Evolutionary conservation across 805 yeast genomes (phyloP).

Genomic region (Candida odintsovae): DNA sequence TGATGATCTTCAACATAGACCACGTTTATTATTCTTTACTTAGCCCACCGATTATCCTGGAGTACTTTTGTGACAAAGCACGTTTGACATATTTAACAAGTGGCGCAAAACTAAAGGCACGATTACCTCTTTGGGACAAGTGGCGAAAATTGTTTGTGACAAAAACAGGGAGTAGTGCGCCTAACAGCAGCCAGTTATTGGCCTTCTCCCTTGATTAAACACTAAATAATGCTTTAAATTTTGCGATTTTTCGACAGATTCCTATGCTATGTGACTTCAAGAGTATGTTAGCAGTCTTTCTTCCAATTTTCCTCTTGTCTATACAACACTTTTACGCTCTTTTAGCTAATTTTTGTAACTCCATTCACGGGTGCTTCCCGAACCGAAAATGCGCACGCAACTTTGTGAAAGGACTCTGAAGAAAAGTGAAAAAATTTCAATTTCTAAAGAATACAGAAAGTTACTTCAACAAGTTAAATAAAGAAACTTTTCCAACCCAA

Average conservation of each 20-base stretch:
- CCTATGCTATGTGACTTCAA: too few relatives aligned
- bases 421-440: not conserved
- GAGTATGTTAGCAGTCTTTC: not conserved
- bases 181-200: not conserved
- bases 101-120: too few relatives aligned
- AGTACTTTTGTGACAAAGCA: not conserved
- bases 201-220: not conserved
- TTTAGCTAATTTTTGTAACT: not conserved
- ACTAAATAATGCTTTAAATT: not conserved
- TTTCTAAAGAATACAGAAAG: not conserved
- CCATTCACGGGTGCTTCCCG: not conserved
- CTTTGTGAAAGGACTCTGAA: not conserved
- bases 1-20: too few relatives aligned
- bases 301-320: not conserved
- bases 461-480: not conserved
- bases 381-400: not conserved
- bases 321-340: not conserved
- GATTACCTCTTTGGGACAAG: not conserved
- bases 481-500: not conserved
- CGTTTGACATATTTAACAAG: not conserved
- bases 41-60: not conserved
- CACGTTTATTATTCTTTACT: too few relatives aligned
- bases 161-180: not conserved
- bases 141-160: not conserved
- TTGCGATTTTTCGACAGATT: not conserved